Percentiles rank a stretch among this genome's conserved stretches.
Evolutionary conservation across 768 basidiomycete genomes (phyloP).

Genomic region (Mycena leptocephala): DNA sequence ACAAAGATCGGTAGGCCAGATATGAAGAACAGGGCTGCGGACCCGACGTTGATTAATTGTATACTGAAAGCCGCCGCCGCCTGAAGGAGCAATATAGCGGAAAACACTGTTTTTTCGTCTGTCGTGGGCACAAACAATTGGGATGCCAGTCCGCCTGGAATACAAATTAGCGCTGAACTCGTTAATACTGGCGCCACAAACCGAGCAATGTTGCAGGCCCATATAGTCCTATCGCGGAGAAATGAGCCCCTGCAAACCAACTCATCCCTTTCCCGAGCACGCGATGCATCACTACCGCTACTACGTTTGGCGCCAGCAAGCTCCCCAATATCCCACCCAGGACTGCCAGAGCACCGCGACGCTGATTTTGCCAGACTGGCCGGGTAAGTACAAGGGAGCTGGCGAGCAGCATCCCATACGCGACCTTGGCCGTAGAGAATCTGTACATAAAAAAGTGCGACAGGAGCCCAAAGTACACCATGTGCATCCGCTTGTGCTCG

Average conservation of each 20-base stretch:
- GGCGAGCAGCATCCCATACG: constrained; percentile 71
- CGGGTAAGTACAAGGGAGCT: constrained; percentile 61
- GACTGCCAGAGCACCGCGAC: constrained; percentile 65
- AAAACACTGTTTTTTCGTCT: constrained; percentile 76
- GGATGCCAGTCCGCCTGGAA: constrained; percentile 72
- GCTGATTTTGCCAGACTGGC: constrained; percentile 58
- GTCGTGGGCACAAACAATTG: constrained; percentile 71
- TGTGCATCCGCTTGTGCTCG: constrained; percentile 55
- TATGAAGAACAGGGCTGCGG: constrained; percentile 83
- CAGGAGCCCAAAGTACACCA: constrained; percentile 84
- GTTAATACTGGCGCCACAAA: constrained; percentile 47
- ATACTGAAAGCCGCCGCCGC: constrained; percentile 67
- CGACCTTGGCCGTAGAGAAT: constrained; percentile 76
- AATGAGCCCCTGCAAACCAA: constrained; percentile 87
- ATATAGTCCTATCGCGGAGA: constrained; percentile 77
- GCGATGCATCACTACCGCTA: constrained; percentile 78
- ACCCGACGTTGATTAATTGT: constrained; percentile 82
- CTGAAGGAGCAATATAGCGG: constrained; percentile 75
- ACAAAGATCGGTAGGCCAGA: constrained; percentile 70
- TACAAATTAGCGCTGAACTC: background rate
- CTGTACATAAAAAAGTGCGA: constrained; percentile 83
- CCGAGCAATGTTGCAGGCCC: constrained; percentile 84
- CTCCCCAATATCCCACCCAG: constrained; percentile 66
- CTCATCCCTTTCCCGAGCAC: constrained; percentile 82
- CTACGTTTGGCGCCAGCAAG: constrained; percentile 75